A percentile compares a stretch with the other conserved stretches of the same genome.
Conservation (phyloP, 768 basidiomycete genomes). For the Austroboletus eburneus region DNA sequence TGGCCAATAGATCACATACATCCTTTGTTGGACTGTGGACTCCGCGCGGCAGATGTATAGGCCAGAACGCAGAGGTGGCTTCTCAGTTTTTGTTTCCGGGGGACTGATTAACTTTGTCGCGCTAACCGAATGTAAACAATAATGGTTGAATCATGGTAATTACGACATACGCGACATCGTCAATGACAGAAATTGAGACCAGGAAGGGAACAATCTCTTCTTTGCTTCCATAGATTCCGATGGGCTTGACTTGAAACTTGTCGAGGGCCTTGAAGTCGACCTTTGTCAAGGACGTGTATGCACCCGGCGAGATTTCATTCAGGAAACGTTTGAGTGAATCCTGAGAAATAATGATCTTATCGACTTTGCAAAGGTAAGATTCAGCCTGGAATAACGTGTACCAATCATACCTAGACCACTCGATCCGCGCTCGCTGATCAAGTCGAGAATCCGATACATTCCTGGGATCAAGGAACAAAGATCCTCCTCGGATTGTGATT, state of each 20-base stretch:
- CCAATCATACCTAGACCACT: conserved; percentile 47
- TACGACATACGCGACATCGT: conserved; percentile 37
- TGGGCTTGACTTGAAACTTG: conserved; percentile 38
- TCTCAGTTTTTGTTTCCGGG: conserved; percentile 1
- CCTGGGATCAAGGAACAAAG: conserved; percentile 35
- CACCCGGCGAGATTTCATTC: conserved; percentile 45
- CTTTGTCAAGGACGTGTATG: conserved; percentile 52
- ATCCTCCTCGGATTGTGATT: conserved; percentile 13
- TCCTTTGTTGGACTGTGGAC: conserved; percentile 10
- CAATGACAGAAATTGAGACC: conserved; percentile 33
- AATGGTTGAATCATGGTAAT: background rate
- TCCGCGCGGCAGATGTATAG: conserved; percentile 41
- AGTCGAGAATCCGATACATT: conserved; percentile 50
- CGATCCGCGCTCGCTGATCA: conserved; percentile 47
- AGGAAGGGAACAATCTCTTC: conserved; percentile 47
- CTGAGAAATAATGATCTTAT: conserved; percentile 60
- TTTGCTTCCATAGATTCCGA: conserved; percentile 57
- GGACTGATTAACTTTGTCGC: conserved; percentile 8
- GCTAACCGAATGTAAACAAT: conserved; percentile 7
- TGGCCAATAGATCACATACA: conserved; percentile 59
- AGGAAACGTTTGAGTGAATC: conserved; percentile 45
- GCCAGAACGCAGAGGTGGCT: conserved; percentile 42
- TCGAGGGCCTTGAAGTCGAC: conserved; percentile 57
- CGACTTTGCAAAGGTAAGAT: conserved; percentile 36
- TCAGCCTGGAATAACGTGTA: background rate